Percentiles rank a stretch among this genome's conserved stretches.
Conservation (phyloP, 2,329 filamentous ascomycete species). For the Periconia sp. region DNA sequence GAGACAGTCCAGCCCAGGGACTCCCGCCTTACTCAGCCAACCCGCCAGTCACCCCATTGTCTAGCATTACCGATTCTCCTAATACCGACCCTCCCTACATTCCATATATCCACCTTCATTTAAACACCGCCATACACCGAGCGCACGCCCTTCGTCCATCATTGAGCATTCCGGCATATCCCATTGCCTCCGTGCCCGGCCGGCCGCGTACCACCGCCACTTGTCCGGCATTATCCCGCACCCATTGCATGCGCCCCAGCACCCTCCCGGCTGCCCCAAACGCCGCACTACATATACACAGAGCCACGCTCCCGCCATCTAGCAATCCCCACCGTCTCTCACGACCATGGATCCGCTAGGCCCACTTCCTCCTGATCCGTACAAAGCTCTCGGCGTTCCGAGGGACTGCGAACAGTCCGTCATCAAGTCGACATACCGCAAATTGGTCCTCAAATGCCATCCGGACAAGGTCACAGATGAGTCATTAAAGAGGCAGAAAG, state of each 20-base stretch:
- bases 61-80: background rate
- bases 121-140: conserved; percentile 6
- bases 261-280: background rate
- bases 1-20: conserved; percentile 8
- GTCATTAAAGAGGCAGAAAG: conserved; percentile 75
- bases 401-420: conserved; percentile 72
- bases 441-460: conserved; percentile 86
- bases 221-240: conserved; percentile 14
- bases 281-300: background rate
- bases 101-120: conserved; percentile 1
- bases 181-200: conserved; percentile 2
- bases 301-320: conserved; percentile 1
- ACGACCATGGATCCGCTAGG: conserved; percentile 58
- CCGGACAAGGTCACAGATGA: conserved; percentile 89
- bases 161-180: too few relatives aligned
- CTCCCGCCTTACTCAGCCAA: conserved; percentile 12
- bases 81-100: background rate
- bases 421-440: conserved; percentile 82
- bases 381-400: conserved; percentile 75
- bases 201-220: conserved; percentile 27
- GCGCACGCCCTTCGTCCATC: conserved; percentile 7
- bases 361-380: conserved; percentile 74
- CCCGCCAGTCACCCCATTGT: conserved; percentile 1
- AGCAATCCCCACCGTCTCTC: conserved; percentile 8
- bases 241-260: conserved; percentile 16